These are phyloP conservation scores for Mrakia frigida DNA, from an alignment of 768 basidiomycete genomes.

Conservation along the genomic window DNA sequence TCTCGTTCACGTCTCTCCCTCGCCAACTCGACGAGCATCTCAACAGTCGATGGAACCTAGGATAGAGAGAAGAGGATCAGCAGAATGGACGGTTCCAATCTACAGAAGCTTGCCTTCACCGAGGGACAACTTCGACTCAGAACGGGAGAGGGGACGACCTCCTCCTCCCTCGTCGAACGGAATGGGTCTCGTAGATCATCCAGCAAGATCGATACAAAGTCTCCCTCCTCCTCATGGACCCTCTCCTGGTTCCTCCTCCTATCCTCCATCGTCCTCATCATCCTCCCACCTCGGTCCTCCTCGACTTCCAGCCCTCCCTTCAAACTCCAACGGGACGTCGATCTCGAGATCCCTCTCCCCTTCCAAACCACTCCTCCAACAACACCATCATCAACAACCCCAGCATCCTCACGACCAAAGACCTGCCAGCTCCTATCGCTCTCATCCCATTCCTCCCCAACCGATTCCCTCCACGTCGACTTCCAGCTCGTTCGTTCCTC, in stretches of 20 bases:
- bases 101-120: background rate
- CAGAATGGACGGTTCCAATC: background rate
- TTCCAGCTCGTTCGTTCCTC: background rate
- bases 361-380: background rate
- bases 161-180: background rate
- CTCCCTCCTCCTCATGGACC: background rate
- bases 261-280: background rate
- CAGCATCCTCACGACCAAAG: background rate
- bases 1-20: background rate
- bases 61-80: background rate
- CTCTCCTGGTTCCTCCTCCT: background rate
- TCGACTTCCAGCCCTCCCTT: background rate
- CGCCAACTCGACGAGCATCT: background rate
- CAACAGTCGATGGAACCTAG: background rate
- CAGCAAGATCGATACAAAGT: background rate
- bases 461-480: background rate
- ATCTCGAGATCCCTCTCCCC: background rate
- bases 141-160: background rate
- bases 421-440: background rate
- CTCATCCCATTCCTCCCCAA: background rate
- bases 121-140: background rate
- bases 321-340: background rate
- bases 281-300: background rate
- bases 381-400: too few species aligned
- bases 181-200: background rate